Evolutionary conservation across 2,329 filamentous ascomycete genomes (phyloP), one percentile per base, ranked within the genome.

Genomic region (Sclerotinia subarctica): DNA sequence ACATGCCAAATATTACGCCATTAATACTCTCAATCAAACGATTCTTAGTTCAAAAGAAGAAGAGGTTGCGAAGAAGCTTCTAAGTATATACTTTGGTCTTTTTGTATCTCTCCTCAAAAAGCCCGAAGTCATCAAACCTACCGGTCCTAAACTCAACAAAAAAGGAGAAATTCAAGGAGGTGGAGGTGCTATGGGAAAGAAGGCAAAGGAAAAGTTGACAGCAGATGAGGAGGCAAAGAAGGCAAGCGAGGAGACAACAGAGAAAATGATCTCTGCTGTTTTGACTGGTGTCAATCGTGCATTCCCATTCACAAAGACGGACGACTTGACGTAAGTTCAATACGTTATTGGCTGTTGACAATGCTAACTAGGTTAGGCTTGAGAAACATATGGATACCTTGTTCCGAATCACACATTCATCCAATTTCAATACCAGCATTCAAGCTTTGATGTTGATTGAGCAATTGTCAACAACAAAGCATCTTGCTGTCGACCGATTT

Each of bases 361-460:
- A 62, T 32, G 72, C 73, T 75, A 74, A 75, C 76, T 64, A 66
- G 66, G 26, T 68, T 71, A 91, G 88, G 32, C 87, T 98, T 72
- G 92, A 96, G 76, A 88, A 90, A 69, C 94, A 99, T 76, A 86
- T 99, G 68, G 91, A 98, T 77, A 97, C 94, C 3, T 85, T 99
- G 35, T 99, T 97, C 85, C 90, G 88, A 74, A 95, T 99, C 75
- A 96, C 95, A 0, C 95, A 99, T 80, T 98, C 94, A 0, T 93
- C 94, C 68, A 99, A 99, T 79, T 98, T 99, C 85, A 99, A 98
- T 81, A 99, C 95, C 0, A 95, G 93, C 77, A 92, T 99, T 49
- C 95, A 99, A 79, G 94, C 95, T 46, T 85, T 99, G 72, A 90
- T 97, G 81, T 83, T 99, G 59, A 96, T 99, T 72, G 95, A 98